Percentiles rank a stretch among this genome's conserved stretches.
phyloP scores from a whole-genome alignment of 176 grass and related monocot species.

The Oryza glumipatula region DNA sequence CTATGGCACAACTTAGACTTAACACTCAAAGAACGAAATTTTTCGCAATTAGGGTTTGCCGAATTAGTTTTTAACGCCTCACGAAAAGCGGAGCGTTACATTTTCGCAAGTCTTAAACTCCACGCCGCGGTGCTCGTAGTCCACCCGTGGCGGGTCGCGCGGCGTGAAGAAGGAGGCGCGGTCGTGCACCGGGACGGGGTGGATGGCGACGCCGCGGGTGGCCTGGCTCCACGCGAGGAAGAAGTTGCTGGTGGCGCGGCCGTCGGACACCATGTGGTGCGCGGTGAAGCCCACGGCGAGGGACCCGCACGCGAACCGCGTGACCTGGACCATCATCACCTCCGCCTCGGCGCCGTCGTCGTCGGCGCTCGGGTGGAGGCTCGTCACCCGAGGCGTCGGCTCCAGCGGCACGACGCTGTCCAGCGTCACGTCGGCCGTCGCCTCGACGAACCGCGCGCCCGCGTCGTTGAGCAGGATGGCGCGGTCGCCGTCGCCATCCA shows the following conservation, averaged over 20 bases:
- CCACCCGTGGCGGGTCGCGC: neutral
- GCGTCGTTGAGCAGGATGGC: constrained; percentile 23
- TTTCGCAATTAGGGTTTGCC: too few species aligned
- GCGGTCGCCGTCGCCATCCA: neutral
- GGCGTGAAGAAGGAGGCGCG: constrained; percentile 7
- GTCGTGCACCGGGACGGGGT: constrained; percentile 23
- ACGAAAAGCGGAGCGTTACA: too few species aligned
- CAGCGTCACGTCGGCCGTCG: neutral
- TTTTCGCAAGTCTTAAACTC: constrained; percentile 17
- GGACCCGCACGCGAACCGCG: constrained; percentile 35
- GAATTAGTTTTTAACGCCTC: too few species aligned
- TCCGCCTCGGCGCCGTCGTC: neutral
- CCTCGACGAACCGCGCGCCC: constrained; percentile 8
- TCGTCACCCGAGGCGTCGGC: neutral
- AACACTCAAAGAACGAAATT: too few species aligned
- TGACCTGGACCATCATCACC: constrained; percentile 26
- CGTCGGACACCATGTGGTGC: constrained; percentile 35
- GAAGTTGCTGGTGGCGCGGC: constrained; percentile 32
- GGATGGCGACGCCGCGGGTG: constrained; percentile 12
- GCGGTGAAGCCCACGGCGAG: constrained; percentile 22
- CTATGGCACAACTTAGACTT: too few species aligned
- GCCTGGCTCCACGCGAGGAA: constrained; percentile 41
- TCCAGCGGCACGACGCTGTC: neutral
- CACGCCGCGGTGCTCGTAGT: constrained; percentile 27
- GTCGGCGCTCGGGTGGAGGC: constrained; percentile 5